Evolutionary conservation across 805 yeast genomes (phyloP).

Genomic region (Hermanozyma aechmeae): DNA sequence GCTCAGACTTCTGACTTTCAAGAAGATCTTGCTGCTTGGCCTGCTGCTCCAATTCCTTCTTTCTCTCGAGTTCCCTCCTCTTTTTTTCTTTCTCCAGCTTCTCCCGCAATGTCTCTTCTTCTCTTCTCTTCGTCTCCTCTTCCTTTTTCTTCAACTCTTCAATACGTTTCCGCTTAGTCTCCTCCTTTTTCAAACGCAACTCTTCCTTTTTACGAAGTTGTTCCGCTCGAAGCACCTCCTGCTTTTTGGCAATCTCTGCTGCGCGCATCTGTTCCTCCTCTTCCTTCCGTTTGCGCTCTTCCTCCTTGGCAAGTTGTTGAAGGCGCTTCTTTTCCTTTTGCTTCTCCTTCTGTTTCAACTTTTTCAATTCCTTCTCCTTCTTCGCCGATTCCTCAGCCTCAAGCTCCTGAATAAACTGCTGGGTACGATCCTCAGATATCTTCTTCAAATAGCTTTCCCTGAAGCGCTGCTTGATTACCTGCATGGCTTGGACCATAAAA

Average conservation of each 20-base stretch:
- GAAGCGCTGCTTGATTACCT: conserved; percentile 65
- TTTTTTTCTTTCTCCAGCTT: conserved; percentile 16
- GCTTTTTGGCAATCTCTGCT: conserved; percentile 16
- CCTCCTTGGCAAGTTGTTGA: conserved; percentile 55
- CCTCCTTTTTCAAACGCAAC: conserved; percentile 30
- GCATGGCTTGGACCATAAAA: conserved; percentile 72
- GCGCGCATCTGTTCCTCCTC: conserved; percentile 37
- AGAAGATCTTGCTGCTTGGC: no score
- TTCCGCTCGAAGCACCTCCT: conserved; percentile 26
- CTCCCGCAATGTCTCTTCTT: conserved; percentile 3
- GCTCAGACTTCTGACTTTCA: no score
- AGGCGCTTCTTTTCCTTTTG: conserved; percentile 60
- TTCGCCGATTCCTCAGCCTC: conserved; percentile 61
- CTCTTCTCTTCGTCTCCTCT: conserved; percentile 21
- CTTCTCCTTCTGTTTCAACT: conserved; percentile 56
- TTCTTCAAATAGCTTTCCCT: conserved; percentile 71
- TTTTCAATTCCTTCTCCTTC: conserved; percentile 58
- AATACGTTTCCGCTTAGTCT: conserved; percentile 38
- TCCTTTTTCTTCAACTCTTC: conserved; percentile 25
- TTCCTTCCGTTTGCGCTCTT: conserved; percentile 46
- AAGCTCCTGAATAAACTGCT: conserved; percentile 53
- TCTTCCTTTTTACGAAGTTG: conserved; percentile 32
- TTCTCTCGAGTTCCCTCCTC: conserved; percentile 6
- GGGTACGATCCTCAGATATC: conserved; percentile 66
- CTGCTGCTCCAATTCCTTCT: conserved; percentile 4